phyloP scores from a whole-genome alignment of 768 basidiomycete species.

The Vararia minispora region DNA sequence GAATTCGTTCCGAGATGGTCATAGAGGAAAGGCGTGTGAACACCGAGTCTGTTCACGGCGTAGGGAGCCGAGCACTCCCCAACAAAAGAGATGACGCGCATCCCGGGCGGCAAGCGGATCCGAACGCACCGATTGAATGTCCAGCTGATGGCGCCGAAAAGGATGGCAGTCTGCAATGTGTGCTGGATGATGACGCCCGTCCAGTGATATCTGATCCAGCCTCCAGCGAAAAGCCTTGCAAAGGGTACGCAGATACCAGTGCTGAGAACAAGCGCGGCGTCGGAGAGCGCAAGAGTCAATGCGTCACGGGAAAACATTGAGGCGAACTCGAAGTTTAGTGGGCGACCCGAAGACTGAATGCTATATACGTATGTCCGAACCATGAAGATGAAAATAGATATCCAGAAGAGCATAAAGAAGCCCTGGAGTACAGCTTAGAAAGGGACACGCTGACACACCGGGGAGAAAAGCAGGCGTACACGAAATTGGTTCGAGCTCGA shows the following conservation, averaged over 20 bases:
- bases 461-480: constrained; percentile 23
- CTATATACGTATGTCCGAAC: constrained; percentile 67
- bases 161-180: constrained; percentile 56
- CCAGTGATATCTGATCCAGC: constrained; percentile 78
- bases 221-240: constrained; percentile 60
- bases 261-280: constrained; percentile 66
- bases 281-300: constrained; percentile 70
- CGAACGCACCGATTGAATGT: constrained; percentile 72
- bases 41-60: too few relatives aligned
- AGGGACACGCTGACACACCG: not conserved
- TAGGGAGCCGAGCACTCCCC: not conserved
- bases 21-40: too few relatives aligned
- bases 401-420: constrained; percentile 94
- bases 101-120: too few relatives aligned
- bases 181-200: constrained; percentile 74
- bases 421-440: constrained; percentile 39
- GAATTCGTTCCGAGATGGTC: too few relatives aligned
- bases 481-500: constrained; percentile 81
- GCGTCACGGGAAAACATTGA: constrained; percentile 83
- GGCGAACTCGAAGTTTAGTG: constrained; percentile 73
- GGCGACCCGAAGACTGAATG: constrained; percentile 67
- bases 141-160: constrained; percentile 75
- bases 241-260: constrained; percentile 79
- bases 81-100: not conserved
- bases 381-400: constrained; percentile 74